Conservation (phyloP, 2,329 filamentous ascomycete genomes). For the Paradendryphiella salina region DNA sequence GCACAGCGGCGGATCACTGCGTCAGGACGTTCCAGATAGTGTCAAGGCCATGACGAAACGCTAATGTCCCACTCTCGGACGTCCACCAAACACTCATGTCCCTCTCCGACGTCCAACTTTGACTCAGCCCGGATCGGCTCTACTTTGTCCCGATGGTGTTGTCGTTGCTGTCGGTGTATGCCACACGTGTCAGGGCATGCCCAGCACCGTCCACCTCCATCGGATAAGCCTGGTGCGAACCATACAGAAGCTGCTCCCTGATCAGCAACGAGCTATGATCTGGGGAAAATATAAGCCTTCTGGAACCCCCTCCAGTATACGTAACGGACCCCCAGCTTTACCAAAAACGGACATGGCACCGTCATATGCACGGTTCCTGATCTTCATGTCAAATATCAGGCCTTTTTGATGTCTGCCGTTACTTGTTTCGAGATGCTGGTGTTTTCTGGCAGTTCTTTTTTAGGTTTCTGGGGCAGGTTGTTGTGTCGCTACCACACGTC, state of each 20-base stretch:
- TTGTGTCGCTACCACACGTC: conserved; percentile 19
- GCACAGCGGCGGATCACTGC: neutral
- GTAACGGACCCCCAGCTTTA: conserved; percentile 26
- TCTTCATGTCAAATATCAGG: conserved; percentile 9
- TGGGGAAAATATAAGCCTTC: conserved; percentile 33
- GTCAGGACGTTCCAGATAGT: neutral
- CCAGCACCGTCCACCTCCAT: conserved; percentile 9
- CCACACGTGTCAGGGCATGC: conserved; percentile 6
- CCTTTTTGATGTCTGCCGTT: neutral
- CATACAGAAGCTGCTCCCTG: conserved; percentile 17
- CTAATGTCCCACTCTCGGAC: neutral
- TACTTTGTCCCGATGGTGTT: neutral
- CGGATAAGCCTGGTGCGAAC: conserved; percentile 3
- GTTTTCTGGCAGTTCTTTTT: neutral
- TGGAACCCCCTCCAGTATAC: conserved; percentile 27
- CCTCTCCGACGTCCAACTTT: neutral
- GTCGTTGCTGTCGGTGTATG: conserved; percentile 1
- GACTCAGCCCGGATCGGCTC: neutral
- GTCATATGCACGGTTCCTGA: conserved; percentile 28
- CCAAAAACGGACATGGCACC: conserved; percentile 31
- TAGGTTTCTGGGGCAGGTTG: neutral
- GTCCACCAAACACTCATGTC: neutral
- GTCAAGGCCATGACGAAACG: neutral
- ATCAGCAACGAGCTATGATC: conserved; percentile 31
- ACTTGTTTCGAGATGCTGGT: neutral